Evolutionary conservation across 2,329 filamentous ascomycete species (phyloP), one percentile per base, ranked within the genome.

Genomic region (Pseudocercospora ulei): DNA sequence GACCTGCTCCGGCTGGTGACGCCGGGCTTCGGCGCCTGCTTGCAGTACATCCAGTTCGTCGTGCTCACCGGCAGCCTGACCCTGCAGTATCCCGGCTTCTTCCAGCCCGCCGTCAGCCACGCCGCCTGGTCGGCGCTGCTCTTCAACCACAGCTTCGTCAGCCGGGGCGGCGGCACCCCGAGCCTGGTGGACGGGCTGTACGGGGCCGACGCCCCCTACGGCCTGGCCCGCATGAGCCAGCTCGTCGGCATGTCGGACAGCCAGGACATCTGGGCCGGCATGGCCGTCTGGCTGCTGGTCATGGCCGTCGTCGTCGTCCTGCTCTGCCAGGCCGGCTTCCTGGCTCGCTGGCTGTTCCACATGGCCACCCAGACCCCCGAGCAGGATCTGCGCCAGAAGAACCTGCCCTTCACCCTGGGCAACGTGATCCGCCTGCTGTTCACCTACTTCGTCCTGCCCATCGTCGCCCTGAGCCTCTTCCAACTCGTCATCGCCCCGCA

Each of bases 41-140:
- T 98, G 39, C 87, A 96, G 62, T 96, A 98, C 60, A 82, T 98
- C 11, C 90, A 98, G 58, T 98, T 94, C 53, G 71, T 90, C 38
- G 79, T 83, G 13, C 66, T 98, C 42, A 90, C 86, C 0, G 88
- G 88, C n/a, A 79, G 80, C 23, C 68, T 98, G 41, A 85, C 80
- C 5, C 68, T 98, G 47, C 77, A 80, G 50, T 98, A 96, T 55
- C 90, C 90, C 0, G 90, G 90, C 7, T 98, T 82, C 58, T 98
- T 86, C 59, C 88, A 94, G 58, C 90, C 90, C 3, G 81, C 85
- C 5, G 75, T 88, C 41, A 93, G 87, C 60, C 83, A 88, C 59
- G 80, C 74, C 8, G 77, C 81, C 24, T 98, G 90, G 90, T 90
- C 88, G 1, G 65, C 77, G 3, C 73, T 98, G 43, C 81, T 96